Base-by-base conservation (phyloP, 331 rosid species). In the Spiraea crenata region DNA sequence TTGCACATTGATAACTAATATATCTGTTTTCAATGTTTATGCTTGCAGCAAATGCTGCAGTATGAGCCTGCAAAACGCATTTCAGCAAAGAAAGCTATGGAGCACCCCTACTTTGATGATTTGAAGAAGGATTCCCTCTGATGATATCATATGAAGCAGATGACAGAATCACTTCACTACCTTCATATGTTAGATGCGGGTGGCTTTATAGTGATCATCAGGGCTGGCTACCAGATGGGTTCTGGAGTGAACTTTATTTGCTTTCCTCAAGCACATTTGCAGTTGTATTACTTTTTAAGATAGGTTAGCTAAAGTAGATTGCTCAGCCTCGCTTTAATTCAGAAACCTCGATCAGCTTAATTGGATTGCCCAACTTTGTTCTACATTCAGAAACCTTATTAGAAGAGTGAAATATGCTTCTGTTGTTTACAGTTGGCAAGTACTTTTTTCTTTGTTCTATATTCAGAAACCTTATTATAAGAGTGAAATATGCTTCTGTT, bases 71-170 rank as follows among this genome's bases (percentile, higher is more conserved):
- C 96, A 5, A 86, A 63, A 76, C 82, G 96, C 44, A 87, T 93
- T 70, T 93, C 99, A 39, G 97, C 97, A 0, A 91, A 93, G 93
- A 89, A 86, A 77, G 97, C 97, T 3, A 87, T 91, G 99, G 99
- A 93, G 17, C 99, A 93, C 66, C 84, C 86, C 44, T 91, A 93
- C 81, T 93, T 93, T 7, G 89, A 91, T 82, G 96, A 79, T 63
- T 70, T 93, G 75, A 84, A 84, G 84, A 91, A 91, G 85, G 83
- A 70, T n/a, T 52, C 76, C 74, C 96, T 93, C 47, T 93, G 85
- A 87, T 3, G 46, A 63, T 13, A 31, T 4, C 0, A 0, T 40
- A 11, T 20, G 16, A 57, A 25, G 63, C 39, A n/a, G 41, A 40
- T 37, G 71, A 41, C 48, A 9, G 63, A 57, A 47, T 35, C 49